Conservation (phyloP, 257 asterid species). For the Capsicum rhomboideum region DNA sequence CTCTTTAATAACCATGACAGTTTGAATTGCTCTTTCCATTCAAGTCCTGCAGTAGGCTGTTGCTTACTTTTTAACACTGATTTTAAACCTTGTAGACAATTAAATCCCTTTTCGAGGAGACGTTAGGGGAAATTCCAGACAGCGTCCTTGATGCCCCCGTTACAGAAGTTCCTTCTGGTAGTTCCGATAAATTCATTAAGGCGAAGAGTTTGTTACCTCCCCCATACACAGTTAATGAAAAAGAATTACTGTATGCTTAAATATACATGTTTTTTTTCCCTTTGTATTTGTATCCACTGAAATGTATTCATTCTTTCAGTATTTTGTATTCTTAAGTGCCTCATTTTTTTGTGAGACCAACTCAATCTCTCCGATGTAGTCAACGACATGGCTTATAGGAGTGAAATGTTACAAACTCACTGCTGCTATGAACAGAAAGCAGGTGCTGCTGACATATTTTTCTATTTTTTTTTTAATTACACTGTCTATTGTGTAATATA, state of each 20-base stretch:
- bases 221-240: conserved; percentile 41
- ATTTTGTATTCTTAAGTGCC: neutral
- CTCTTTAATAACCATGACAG: neutral
- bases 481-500: neutral
- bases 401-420: neutral
- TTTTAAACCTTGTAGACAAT: conserved; percentile 45
- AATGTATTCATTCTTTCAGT: neutral
- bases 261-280: neutral
- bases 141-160: conserved; percentile 68
- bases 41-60: neutral
- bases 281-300: neutral
- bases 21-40: neutral
- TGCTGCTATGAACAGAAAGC: neutral
- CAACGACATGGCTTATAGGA: neutral
- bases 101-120: conserved; percentile 60
- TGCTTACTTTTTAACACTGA: neutral
- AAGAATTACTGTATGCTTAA: conserved; percentile 67
- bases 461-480: neutral
- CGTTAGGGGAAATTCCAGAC: conserved; percentile 60
- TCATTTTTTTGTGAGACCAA: neutral
- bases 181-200: conserved; percentile 39
- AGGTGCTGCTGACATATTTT: neutral
- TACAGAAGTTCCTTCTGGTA: conserved; percentile 27
- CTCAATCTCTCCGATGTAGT: neutral
- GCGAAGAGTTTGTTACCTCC: conserved; percentile 60